Evolutionary conservation across 306 rosid genomes (phyloP).

Genomic region (Adenanthera pavonina): DNA sequence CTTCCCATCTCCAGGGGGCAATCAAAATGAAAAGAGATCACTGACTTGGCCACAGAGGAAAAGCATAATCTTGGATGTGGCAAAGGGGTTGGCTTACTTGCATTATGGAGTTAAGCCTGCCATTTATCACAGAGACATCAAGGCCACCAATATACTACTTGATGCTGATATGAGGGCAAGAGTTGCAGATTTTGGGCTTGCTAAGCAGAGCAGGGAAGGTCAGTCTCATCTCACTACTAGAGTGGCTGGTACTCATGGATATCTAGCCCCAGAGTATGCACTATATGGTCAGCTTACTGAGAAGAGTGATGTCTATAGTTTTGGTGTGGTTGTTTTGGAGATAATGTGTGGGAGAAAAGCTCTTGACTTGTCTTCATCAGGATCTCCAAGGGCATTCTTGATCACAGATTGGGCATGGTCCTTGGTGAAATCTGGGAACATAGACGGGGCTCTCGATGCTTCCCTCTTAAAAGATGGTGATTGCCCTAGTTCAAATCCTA

Average conservation of each 20-base stretch:
- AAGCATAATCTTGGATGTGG: slow-evolving; percentile 86
- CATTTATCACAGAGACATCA: slow-evolving; percentile 90
- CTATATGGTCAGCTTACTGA: slow-evolving; percentile 95
- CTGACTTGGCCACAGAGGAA: slow-evolving; percentile 97
- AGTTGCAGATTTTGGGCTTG: slow-evolving; percentile 97
- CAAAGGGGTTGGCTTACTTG: slow-evolving; percentile 84
- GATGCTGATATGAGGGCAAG: slow-evolving; percentile 89
- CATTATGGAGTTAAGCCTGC: slow-evolving; percentile 96
- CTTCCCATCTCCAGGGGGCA: slow-evolving; percentile 42
- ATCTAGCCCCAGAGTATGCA: slow-evolving; percentile 93
- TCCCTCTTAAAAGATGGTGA: slow-evolving; percentile 61
- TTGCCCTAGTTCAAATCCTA: slow-evolving; percentile 66
- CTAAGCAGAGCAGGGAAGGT: slow-evolving; percentile 87
- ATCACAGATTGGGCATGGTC: slow-evolving; percentile 99
- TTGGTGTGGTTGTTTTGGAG: slow-evolving; percentile 97
- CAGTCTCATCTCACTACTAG: slow-evolving; percentile 98
- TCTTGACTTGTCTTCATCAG: slow-evolving; percentile 77
- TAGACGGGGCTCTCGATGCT: slow-evolving; percentile 66
- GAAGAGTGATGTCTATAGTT: slow-evolving; percentile 97
- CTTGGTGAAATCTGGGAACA: slow-evolving; percentile 71
- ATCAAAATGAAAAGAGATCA: slow-evolving; percentile 45
- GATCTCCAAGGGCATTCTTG: slow-evolving; percentile 69
- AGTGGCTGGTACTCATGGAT: slow-evolving; percentile 98
- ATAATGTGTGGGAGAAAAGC: slow-evolving; percentile 97
- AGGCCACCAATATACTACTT: slow-evolving; percentile 88